Evolutionary conservation across 345 rosid genomes (phyloP), one percentile per base, ranked within the genome.

Genomic region (Punica granatum): DNA sequence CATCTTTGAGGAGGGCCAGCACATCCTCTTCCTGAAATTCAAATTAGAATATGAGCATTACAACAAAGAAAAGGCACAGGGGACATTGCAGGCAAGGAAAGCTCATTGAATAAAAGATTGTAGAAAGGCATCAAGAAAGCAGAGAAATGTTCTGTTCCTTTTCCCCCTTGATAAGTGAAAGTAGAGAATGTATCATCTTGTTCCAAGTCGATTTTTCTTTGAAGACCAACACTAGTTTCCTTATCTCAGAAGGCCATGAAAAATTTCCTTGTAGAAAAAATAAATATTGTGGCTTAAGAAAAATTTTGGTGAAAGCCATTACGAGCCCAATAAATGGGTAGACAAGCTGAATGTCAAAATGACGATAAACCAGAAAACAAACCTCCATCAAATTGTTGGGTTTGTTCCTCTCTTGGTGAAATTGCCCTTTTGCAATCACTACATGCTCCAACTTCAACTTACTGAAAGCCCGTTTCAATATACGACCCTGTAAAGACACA

Each of bases 361-460:
- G 7, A 56, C 3, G 19, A 56, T 63, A 13, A 54, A 26, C 39
- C 46, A 11, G 34, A 54, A 32, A 37, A 42, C 25, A 67, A 62
- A 91, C 97, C 94, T 91, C 89, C 67, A 69, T 19, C 34, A 6
- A 13, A 68, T 72, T 25, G 46, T 46, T 66, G 36, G 82, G 68
- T 72, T 78, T 85, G 39, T 78, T 49, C 51, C 86, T 79, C 67
- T 89, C 99, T 78, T 91, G 99, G 74, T 91, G 96, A 78, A 94
- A 94, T 71, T 91, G 89, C 53, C 98, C 99, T 78, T 83, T 89
- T 7, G 76, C 97, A 41, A 94, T 94, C 75, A 94, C 99, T 62
- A 94, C 96, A 70, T 94, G 98, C 85, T 91, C 99, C 69, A 94
- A 84, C 85, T 94, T 94, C 77, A 94, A 78, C 87, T 94, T 91